A percentile compares a stretch with the other conserved stretches of the same genome.
Conservation (phyloP, 78 protist species). For the Dictyostelium firmibasis region DNA sequence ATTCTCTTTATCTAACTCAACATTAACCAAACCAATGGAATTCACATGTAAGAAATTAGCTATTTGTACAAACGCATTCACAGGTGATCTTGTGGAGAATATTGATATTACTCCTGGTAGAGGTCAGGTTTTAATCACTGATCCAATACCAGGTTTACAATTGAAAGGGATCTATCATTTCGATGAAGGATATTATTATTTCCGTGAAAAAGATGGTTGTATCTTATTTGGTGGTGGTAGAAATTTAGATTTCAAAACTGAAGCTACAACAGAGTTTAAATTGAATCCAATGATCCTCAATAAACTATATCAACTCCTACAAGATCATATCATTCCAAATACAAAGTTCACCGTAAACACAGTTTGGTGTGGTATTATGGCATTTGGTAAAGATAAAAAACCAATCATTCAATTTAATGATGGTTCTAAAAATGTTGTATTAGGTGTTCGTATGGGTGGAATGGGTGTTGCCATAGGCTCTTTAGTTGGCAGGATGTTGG, state of each 20-base stretch:
- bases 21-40: background rate
- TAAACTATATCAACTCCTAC: background rate
- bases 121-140: constrained; percentile 14
- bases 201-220: constrained; percentile 20
- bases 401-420: constrained; percentile 17
- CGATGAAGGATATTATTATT: constrained; percentile 41
- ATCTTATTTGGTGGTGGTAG: constrained; percentile 56
- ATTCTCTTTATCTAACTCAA: background rate
- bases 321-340: background rate
- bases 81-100: background rate
- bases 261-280: constrained; percentile 8
- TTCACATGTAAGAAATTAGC: background rate
- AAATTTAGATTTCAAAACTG: constrained; percentile 31
- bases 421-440: background rate
- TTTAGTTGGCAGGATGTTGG: background rate
- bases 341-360: background rate
- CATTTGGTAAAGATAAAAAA: constrained; percentile 29
- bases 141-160: background rate
- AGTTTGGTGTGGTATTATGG: constrained; percentile 42
- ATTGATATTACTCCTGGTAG: constrained; percentile 30
- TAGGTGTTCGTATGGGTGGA: constrained; percentile 50
- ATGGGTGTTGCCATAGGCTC: constrained; percentile 46
- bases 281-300: constrained; percentile 5
- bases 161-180: constrained; percentile 42
- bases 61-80: constrained; percentile 50